Base-by-base conservation (phyloP, 108 stramenopile species). In the Nitzschia sp. region DNA sequence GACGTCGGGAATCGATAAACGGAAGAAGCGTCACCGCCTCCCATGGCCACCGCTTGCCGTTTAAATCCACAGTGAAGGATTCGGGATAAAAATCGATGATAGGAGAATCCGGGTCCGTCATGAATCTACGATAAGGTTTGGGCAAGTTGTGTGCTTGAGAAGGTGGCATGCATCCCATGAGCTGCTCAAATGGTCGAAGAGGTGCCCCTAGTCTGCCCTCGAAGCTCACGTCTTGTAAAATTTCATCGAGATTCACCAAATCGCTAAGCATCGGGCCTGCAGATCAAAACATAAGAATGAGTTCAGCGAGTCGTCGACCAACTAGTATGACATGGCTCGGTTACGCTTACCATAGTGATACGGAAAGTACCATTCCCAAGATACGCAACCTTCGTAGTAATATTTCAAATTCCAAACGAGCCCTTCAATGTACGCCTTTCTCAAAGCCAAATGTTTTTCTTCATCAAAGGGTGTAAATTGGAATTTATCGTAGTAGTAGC, bases 341-440 rank as follows among this genome's bases (percentile, higher is more conserved):
- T 50, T 50, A 21, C 60, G 34, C 29, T 81, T 84, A 53, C 91
- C 96, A 63, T 99, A 98, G 31, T 96, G 90, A 76, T 97, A 97
- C 0, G 99, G 99, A 81, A 94, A 99, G 79, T 85, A 99, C 98
- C 98, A 99, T 41, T 95, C 93, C 99, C 99, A 99, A 21, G 90
- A 93, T 34, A 74, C 80, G 58, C 91, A 92, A 26, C 98, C 98
- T 68, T 91, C 77, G 67, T 77, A 72, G 75, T 97, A 97, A 70
- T 99, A 99, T 64, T 90, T 84, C n/a, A 98, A 71, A 66, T 83
- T 93, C 99, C 99, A 99, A 41, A 94, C 90, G 32, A 99, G 63
- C 0, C 97, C 98, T 78, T 95, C 90, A 27, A 97, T 78, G 78
- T 96, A 97, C 6, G 91, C 76, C 61, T 88, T 88, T 33, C 91